These are phyloP conservation scores for Vickermania spadyakhi DNA, from an alignment of 208 protist species.

Conservation along the genomic window DNA sequence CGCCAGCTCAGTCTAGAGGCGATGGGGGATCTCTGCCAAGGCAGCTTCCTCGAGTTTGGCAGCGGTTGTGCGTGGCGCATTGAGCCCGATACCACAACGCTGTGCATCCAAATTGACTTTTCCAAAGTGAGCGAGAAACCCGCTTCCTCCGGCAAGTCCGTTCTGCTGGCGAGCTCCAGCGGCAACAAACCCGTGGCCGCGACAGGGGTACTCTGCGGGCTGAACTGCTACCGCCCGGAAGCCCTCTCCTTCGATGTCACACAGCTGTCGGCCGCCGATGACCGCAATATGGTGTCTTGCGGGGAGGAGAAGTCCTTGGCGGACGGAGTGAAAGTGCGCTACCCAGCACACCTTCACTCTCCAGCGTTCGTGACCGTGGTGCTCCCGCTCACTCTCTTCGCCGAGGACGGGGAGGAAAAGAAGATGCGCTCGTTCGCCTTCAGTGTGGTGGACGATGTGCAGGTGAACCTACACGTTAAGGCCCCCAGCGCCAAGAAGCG, in stretches of 20 bases:
- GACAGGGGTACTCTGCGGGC: slow-evolving; percentile 48
- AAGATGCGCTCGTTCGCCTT: slow-evolving; percentile 12
- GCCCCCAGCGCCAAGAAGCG: slow-evolving; percentile 16
- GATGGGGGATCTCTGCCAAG: slow-evolving; percentile 14
- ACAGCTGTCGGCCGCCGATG: slow-evolving; percentile 15
- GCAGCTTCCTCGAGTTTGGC: slow-evolving; percentile 28
- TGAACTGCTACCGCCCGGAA: slow-evolving; percentile 58
- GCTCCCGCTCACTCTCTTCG: slow-evolving; percentile 5
- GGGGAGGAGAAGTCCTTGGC: background rate
- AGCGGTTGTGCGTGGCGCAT: slow-evolving; percentile 44
- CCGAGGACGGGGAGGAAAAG: slow-evolving; percentile 11
- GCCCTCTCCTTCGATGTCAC: slow-evolving; percentile 20
- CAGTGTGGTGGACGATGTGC: slow-evolving; percentile 10
- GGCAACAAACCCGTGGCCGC: slow-evolving; percentile 63
- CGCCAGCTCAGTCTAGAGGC: slow-evolving; percentile 18
- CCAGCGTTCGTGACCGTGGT: slow-evolving; percentile 7
- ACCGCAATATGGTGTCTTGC: background rate
- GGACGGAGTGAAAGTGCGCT: background rate
- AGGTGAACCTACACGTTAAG: slow-evolving; percentile 12
- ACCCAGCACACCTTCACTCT: slow-evolving; percentile 13
- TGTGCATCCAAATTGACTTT: slow-evolving; percentile 66
- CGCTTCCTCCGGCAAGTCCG: slow-evolving; percentile 51
- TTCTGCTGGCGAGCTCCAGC: slow-evolving; percentile 48
- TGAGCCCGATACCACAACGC: slow-evolving; percentile 19
- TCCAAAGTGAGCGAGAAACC: slow-evolving; percentile 17